Percentiles rank a stretch among this genome's conserved stretches.
These are phyloP conservation scores for Phlyctochytrium bullatum DNA, from an alignment of 192 early-diverging fungal genomes.

Conservation along the genomic window DNA sequence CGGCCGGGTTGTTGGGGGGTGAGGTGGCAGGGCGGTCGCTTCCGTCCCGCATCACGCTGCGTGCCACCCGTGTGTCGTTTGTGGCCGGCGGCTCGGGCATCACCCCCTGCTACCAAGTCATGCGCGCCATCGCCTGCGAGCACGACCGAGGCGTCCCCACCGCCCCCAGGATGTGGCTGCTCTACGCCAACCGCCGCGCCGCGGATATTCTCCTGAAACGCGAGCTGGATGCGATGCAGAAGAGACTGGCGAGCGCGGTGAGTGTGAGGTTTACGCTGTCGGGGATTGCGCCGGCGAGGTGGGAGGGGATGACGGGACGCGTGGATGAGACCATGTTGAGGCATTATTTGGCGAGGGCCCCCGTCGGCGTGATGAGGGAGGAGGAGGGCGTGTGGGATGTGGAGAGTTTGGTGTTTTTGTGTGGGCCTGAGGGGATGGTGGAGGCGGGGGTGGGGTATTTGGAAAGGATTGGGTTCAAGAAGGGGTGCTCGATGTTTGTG, in stretches of 20 bases:
- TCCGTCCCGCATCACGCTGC: too few relatives aligned
- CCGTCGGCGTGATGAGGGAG: too few relatives aligned
- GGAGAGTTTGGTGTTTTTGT: neutral
- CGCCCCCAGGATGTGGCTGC: conserved; percentile 13
- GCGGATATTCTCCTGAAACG: conserved; percentile 15
- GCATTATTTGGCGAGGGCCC: neutral
- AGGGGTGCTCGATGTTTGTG: too few relatives aligned
- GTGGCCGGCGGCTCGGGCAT: conserved; percentile 19
- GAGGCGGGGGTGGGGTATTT: too few relatives aligned
- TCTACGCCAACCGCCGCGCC: conserved; percentile 12
- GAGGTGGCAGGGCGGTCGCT: neutral
- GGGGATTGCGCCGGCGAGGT: neutral
- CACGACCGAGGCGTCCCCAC: neutral
- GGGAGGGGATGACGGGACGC: too few relatives aligned
- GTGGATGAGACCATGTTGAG: neutral
- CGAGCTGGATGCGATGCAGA: conserved; percentile 6
- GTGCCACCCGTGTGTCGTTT: too few relatives aligned
- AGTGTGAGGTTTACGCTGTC: neutral
- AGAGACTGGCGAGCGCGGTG: neutral
- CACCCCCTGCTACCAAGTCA: conserved; percentile 20
- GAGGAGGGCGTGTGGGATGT: neutral
- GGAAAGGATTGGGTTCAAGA: too few relatives aligned
- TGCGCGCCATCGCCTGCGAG: conserved; percentile 16
- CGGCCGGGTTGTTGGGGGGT: neutral
- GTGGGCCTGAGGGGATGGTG: neutral